Percentiles rank a stretch among this genome's conserved stretches.
These are phyloP conservation scores for Phoma sp. DNA, from an alignment of 2,329 filamentous ascomycete species.

Conservation along the genomic window DNA sequence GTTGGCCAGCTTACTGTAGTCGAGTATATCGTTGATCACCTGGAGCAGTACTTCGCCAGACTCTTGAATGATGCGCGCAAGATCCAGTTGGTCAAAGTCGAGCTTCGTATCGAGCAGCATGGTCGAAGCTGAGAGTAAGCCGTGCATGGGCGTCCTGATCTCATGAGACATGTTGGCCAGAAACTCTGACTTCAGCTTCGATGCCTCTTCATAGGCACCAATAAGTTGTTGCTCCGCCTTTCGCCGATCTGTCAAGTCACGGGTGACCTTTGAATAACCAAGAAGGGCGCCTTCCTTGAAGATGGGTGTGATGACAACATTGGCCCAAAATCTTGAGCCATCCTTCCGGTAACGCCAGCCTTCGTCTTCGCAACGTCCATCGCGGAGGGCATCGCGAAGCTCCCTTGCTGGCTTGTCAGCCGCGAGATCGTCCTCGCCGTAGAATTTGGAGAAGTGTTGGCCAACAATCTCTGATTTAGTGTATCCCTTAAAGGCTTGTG, in stretches of 20 bases:
- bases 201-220: slow-evolving; percentile 66
- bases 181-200: slow-evolving; percentile 67
- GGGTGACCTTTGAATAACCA: slow-evolving; percentile 65
- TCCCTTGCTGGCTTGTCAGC: slow-evolving; percentile 60
- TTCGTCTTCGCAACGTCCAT: slow-evolving; percentile 65
- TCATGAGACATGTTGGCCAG: slow-evolving; percentile 70
- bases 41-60: slow-evolving; percentile 65
- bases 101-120: slow-evolving; percentile 63
- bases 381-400: slow-evolving; percentile 59
- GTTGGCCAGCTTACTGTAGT: slow-evolving; percentile 68
- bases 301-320: slow-evolving; percentile 65
- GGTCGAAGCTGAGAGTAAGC: slow-evolving; percentile 64
- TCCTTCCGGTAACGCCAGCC: slow-evolving; percentile 66
- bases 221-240: slow-evolving; percentile 63
- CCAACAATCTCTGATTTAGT: slow-evolving; percentile 62
- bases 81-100: slow-evolving; percentile 62
- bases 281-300: slow-evolving; percentile 60
- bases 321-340: slow-evolving; percentile 65
- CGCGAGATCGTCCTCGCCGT: slow-evolving; percentile 58
- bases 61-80: slow-evolving; percentile 64
- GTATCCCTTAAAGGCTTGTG: slow-evolving; percentile 64
- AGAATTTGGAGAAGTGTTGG: slow-evolving; percentile 65
- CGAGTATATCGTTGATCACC: slow-evolving; percentile 71
- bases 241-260: slow-evolving; percentile 63
- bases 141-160: slow-evolving; percentile 70